Base-by-base conservation (phyloP, 2,329 filamentous ascomycete genomes). In the Aspergillus nomiae region DNA sequence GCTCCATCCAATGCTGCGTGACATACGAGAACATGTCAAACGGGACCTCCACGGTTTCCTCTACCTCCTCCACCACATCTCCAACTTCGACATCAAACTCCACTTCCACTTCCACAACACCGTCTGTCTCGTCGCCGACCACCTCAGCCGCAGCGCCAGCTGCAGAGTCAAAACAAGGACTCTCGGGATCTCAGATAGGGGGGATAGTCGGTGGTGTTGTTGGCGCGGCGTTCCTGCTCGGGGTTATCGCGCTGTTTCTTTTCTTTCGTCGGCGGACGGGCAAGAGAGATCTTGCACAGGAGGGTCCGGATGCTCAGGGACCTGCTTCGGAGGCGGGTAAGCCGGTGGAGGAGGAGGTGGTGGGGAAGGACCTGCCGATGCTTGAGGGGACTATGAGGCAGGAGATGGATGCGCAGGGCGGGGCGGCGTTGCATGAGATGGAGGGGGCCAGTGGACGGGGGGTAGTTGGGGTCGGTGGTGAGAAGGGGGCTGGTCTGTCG, bases 191-290 rank as follows among this genome's bases (percentile, higher is more conserved):
- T 10, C 62, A 64, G 58, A 63, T 63, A 14, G 63, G 63, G 0
- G 63, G 63, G 8, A 65, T 65, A 43, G 61, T 62, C 10, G 63
- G 63, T 5, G 63, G 63, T 19, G 48, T 65, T 12, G 58, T 65
- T 3, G 63, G 61, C 6, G 61, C 54, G 0, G 63, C 53, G 11
- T 58, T 36, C 41, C 53, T 65, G 30, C 24, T 60, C n/a, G 50
- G 50, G 0, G 45, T 61, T 24, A 16, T 61, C 16, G 26, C 45
- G 8, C 11, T 50, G 24, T 55, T 43, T 63, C 32, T n/a, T 57
- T 59, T 41, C 30, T 63, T 46, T 45, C 59, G 51, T 3, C n/a
- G 61, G 21, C 55, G 56, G 38, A 32, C 7, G 16, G 36, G 12
- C 19, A 6, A 41, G 16, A 12, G 3, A 9, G 36, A 19, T 14